Base-by-base conservation (phyloP, 148 eudicot genomes). In the Diospyros kaki region DNA sequence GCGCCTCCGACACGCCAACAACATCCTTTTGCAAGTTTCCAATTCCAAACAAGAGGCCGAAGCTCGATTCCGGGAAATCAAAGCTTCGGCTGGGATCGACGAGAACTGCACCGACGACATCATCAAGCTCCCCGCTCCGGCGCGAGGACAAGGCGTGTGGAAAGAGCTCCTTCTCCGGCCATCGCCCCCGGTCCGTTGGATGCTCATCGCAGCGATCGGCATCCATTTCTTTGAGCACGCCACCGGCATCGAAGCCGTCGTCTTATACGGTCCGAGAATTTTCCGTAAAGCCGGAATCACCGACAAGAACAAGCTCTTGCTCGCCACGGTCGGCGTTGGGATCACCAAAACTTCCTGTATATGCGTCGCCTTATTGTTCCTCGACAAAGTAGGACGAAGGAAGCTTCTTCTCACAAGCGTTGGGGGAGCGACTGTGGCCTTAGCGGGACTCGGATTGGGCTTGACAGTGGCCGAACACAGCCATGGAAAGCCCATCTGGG, bases 151-250 rank as follows among this genome's bases (percentile, higher is more conserved):
- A 56, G 76, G 73, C 0, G 84, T 80, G 0, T 89, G 93, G 93
- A 88, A 86, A 55, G 89, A 89, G 48, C 71, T 91, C 9, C 45
- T 91, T 0, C 1, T 91, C 14, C 78, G 71, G 1, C 96, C 96
- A 8, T 69, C 88, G 0, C 85, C 86, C 1, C 68, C 86, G 0
- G 88, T 90, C 6, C 86, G 93, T 0, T 77, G 90, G 78, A 83
- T 87, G 59, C 63, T 91, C 10, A 18, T 91, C 13, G 96, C 91
- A 2, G 87, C 88, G 4, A 62, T 91, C 2, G 93, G 97, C 9
- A 74, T 93, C 6, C 94, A 93, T 79, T 93, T 93, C 81, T 93
- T 93, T 69, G 88, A 93, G 72, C 93, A 89, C 46, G 97, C 98
- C 13, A 79, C 89, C 0, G 97, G 98, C 0, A 74, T 86, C 39